Evolutionary conservation across 176 grass and related monocot species (phyloP).

Genomic region (Melocanna baccifera): DNA sequence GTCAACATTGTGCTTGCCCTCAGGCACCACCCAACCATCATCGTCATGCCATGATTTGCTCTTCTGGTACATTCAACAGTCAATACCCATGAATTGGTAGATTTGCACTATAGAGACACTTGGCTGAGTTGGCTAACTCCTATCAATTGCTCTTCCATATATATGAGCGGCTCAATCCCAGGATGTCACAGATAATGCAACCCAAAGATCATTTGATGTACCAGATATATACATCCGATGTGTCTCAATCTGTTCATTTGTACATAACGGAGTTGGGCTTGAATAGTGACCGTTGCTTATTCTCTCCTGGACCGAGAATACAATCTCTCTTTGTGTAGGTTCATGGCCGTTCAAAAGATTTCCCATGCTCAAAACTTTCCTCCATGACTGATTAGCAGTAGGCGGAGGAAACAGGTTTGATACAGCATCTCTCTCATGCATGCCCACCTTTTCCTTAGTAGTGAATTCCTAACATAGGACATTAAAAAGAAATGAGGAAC

Average conservation of each 20-base stretch:
- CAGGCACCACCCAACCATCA: neutral
- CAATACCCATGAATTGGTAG: neutral
- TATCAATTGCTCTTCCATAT: neutral
- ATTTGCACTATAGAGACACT: neutral
- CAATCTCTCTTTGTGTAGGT: slow-evolving; percentile 77
- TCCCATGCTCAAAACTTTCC: slow-evolving; percentile 98
- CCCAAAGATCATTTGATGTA: slow-evolving; percentile 90
- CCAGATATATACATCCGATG: slow-evolving; percentile 91
- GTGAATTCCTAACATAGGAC: slow-evolving; percentile 64
- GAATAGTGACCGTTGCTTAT: slow-evolving; percentile 68
- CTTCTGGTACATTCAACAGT: neutral
- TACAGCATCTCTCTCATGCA: slow-evolving; percentile 67
- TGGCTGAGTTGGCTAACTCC: neutral
- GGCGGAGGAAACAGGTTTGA: slow-evolving; percentile 78
- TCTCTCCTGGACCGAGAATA: slow-evolving; percentile 73
- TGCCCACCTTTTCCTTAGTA: slow-evolving; percentile 61
- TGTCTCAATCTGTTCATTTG: slow-evolving; percentile 70
- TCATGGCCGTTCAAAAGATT: slow-evolving; percentile 98
- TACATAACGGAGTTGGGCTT: slow-evolving; percentile 43
- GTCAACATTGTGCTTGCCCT: neutral
- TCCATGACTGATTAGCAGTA: slow-evolving; percentile 88
- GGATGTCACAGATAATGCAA: slow-evolving; percentile 84
- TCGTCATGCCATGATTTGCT: neutral
- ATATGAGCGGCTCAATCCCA: slow-evolving; percentile 60
- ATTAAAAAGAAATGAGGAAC: slow-evolving; percentile 31